A percentile compares a stretch with the other conserved stretches of the same genome.
Conservation (phyloP, 768 basidiomycete species). For the Lentinula raphanica region DNA sequence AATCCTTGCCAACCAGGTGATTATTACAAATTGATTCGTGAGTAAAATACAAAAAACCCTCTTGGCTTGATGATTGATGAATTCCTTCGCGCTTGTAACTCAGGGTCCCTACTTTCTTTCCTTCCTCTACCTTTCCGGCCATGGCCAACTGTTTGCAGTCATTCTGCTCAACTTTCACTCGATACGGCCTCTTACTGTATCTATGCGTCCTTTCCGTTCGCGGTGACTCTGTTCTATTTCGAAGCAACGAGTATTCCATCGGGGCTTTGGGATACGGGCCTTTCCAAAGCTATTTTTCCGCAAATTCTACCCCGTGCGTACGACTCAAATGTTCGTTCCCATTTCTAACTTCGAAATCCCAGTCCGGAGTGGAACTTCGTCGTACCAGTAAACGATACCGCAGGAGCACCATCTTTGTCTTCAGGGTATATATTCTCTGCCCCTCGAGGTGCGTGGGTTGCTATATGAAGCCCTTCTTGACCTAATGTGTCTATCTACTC, state of each 20-base stretch:
- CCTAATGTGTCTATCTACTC: neutral
- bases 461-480: neutral
- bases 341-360: neutral
- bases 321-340: neutral
- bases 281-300: conserved; percentile 3
- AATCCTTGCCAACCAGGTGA: no score
- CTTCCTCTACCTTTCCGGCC: no score
- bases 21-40: neutral
- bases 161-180: neutral
- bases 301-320: conserved; percentile 2
- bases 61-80: neutral
- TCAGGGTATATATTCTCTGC: neutral
- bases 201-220: neutral
- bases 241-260: conserved; percentile 2
- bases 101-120: neutral
- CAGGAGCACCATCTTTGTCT: neutral
- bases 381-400: neutral
- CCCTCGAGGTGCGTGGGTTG: neutral
- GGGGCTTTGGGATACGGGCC: conserved; percentile 3
- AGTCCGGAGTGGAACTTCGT: conserved; percentile 5
- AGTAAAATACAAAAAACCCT: neutral
- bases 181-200: neutral
- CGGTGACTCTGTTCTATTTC: neutral
- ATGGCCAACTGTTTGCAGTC: neutral
- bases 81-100: neutral